These are phyloP conservation scores for Aureobasidium sp. DNA, from an alignment of 2,329 filamentous ascomycete species.

Conservation along the genomic window DNA sequence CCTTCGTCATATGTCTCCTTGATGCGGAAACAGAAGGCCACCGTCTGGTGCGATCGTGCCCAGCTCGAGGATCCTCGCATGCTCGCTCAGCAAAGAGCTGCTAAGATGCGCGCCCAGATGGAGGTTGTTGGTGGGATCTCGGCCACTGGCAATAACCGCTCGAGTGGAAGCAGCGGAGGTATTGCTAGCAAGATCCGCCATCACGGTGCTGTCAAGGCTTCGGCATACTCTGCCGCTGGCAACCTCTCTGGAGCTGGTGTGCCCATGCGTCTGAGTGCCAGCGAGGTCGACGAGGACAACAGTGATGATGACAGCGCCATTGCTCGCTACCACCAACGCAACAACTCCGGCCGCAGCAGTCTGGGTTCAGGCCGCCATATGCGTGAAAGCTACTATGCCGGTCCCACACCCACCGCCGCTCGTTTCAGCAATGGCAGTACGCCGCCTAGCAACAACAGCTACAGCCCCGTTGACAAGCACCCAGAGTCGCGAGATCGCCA, in stretches of 20 bases:
- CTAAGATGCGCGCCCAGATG: slow-evolving; percentile 76
- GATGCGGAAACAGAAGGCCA: slow-evolving; percentile 95
- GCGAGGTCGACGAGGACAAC: slow-evolving; percentile 84
- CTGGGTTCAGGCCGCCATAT: slow-evolving; percentile 36
- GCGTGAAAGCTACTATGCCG: slow-evolving; percentile 30
- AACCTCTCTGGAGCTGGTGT: slow-evolving; percentile 73
- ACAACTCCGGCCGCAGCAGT: slow-evolving; percentile 67
- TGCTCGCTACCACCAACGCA: slow-evolving; percentile 56
- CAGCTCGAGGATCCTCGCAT: slow-evolving; percentile 86
- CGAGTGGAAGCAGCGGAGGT: slow-evolving; percentile 31
- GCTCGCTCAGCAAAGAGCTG: slow-evolving; percentile 73
- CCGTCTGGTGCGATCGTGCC: slow-evolving; percentile 93
- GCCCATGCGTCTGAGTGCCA: slow-evolving; percentile 86
- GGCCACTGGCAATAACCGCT: slow-evolving; percentile 22
- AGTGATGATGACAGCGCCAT: slow-evolving; percentile 61
- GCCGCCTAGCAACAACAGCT: slow-evolving; percentile 39
- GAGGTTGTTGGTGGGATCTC: slow-evolving; percentile 64
- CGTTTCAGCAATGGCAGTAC: slow-evolving; percentile 46
- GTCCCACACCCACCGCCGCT: slow-evolving; percentile 16
- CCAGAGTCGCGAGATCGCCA: slow-evolving; percentile 7
- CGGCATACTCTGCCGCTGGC: slow-evolving; percentile 65
- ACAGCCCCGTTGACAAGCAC: slow-evolving; percentile 28
- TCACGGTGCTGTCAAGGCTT: slow-evolving; percentile 70
- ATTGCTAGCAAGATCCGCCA: slow-evolving; percentile 84
- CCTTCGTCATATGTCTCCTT: slow-evolving; percentile 83